Evolutionary conservation across 495 filamentous ascomycete species (phyloP).

Genomic region (Aspergillus sparsus): DNA sequence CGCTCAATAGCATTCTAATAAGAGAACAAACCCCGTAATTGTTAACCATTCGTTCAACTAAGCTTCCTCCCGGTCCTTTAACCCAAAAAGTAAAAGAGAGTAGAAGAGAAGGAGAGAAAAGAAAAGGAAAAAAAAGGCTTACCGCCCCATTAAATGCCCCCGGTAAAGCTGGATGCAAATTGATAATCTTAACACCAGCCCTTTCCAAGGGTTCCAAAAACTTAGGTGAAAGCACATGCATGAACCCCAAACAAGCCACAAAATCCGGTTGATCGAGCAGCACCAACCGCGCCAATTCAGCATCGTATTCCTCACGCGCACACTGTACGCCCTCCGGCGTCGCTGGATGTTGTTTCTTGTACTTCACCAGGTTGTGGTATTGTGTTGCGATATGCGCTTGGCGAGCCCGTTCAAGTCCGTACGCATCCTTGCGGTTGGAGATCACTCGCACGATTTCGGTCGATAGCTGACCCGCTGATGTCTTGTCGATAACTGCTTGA

Average conservation of each 20-base stretch:
- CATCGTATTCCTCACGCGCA: conserved; percentile 72
- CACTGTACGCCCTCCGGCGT: conserved; percentile 47
- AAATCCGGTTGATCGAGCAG: conserved; percentile 68
- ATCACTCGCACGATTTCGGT: conserved; percentile 73
- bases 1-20: conserved; percentile 67
- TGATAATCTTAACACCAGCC: conserved; percentile 70
- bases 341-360: conserved; percentile 54
- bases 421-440: conserved; percentile 79
- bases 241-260: conserved; percentile 60
- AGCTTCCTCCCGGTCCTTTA: background rate
- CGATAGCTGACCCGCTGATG: conserved; percentile 54
- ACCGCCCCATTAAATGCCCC: conserved; percentile 74
- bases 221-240: conserved; percentile 59
- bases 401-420: conserved; percentile 72
- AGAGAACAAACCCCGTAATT: conserved; percentile 4
- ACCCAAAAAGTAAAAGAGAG: background rate
- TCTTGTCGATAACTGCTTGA: conserved; percentile 84
- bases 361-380: conserved; percentile 83
- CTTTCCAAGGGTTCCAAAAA: conserved; percentile 67
- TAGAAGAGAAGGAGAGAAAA: background rate
- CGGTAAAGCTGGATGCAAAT: conserved; percentile 80
- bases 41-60: conserved; percentile 2
- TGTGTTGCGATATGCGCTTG: conserved; percentile 71
- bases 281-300: conserved; percentile 72
- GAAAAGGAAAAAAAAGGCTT: conserved; percentile 25